These are phyloP conservation scores for Theobroma grandiflorum DNA, from an alignment of 441 rosid species.

Conservation along the genomic window DNA sequence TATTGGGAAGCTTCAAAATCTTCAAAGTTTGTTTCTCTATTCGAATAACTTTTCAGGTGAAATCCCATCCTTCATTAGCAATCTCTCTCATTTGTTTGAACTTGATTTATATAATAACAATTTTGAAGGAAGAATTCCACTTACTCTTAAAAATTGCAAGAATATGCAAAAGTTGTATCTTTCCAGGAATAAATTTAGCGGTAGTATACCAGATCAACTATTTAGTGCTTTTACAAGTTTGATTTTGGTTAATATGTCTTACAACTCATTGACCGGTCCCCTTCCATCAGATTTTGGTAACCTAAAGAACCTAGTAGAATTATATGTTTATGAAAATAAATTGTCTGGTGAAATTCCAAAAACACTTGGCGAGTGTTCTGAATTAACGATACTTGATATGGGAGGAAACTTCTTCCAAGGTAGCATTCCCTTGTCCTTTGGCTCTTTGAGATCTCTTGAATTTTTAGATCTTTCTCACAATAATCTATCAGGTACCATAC, in stretches of 20 bases:
- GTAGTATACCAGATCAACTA: conserved; percentile 20
- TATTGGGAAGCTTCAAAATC: not conserved
- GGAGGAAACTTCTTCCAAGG: conserved; percentile 35
- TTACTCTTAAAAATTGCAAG: conserved; percentile 3
- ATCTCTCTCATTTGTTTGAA: not conserved
- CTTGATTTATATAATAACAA: not conserved
- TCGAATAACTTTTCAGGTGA: not conserved
- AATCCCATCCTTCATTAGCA: conserved; percentile 24
- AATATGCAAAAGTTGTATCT: not conserved
- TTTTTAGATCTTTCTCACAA: conserved; percentile 37
- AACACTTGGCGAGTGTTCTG: not conserved
- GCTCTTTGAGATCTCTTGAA: not conserved
- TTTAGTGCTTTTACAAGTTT: not conserved
- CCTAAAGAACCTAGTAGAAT: not conserved
- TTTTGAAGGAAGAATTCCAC: conserved; percentile 28
- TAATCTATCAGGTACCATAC: conserved; percentile 36
- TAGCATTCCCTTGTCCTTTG: conserved; percentile 27
- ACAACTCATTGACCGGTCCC: conserved; percentile 16
- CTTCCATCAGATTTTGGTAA: conserved; percentile 27
- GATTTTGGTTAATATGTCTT: not conserved
- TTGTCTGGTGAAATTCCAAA: conserved; percentile 9
- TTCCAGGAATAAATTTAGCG: conserved; percentile 4
- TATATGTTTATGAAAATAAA: conserved; percentile 26
- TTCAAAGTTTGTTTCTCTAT: not conserved
- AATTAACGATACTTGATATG: not conserved